A percentile compares a stretch with the other conserved stretches of the same genome.
phyloP scores from a whole-genome alignment of 331 rosid genomes.

The Rosa hybrid region DNA sequence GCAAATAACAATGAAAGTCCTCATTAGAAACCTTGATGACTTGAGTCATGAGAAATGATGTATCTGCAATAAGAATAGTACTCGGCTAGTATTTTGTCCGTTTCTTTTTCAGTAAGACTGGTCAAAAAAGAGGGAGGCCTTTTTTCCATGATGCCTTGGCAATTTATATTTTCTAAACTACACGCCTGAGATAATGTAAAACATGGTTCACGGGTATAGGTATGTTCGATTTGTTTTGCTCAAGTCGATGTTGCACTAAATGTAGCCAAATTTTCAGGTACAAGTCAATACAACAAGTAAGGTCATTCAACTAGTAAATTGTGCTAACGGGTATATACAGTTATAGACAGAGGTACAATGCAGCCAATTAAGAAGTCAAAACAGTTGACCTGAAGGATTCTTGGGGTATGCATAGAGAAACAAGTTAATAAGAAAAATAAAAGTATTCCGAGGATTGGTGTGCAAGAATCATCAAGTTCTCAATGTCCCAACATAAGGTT shows the following conservation, averaged over 20 bases:
- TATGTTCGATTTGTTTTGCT: background rate
- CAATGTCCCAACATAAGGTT: slow-evolving; percentile 1
- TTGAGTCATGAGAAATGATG: background rate
- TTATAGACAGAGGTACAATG: background rate
- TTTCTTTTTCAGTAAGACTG: background rate
- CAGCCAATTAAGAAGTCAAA: background rate
- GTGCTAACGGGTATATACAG: background rate
- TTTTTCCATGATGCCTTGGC: background rate
- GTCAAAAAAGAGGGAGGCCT: background rate
- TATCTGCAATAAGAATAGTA: background rate
- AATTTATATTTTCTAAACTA: background rate
- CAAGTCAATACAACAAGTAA: background rate
- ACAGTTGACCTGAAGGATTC: background rate
- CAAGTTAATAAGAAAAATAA: too few relatives aligned
- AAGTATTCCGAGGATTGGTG: background rate
- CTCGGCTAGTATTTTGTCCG: background rate
- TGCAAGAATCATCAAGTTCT: background rate
- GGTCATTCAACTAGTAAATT: background rate
- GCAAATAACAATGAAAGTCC: slow-evolving; percentile 21
- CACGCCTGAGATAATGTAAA: background rate
- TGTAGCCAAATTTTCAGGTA: background rate
- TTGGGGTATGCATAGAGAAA: background rate
- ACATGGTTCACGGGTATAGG: background rate
- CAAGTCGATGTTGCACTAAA: background rate
- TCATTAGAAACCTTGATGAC: background rate